Evolutionary conservation across 2,329 filamentous ascomycete genomes (phyloP).

Genomic region (Onygena corvina): DNA sequence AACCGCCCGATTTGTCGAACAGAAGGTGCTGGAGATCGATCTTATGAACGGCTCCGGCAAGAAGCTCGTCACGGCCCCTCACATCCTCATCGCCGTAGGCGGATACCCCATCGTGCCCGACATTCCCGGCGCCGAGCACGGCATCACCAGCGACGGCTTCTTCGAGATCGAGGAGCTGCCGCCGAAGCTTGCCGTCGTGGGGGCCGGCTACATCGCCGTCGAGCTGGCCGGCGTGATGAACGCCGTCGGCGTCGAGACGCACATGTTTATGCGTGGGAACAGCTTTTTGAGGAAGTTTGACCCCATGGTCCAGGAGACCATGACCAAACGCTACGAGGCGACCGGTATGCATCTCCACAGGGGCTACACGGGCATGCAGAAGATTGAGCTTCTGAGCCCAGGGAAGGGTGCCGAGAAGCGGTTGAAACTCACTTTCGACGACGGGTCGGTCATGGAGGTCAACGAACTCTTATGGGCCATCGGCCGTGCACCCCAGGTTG

Average conservation of each 20-base stretch:
- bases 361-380: slow-evolving; percentile 36
- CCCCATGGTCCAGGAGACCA: slow-evolving; percentile 41
- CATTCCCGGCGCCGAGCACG: slow-evolving; percentile 37
- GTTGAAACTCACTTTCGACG: slow-evolving; percentile 34
- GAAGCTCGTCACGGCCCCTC: slow-evolving; percentile 32
- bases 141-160: slow-evolving; percentile 42
- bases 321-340: slow-evolving; percentile 41
- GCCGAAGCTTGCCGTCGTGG: slow-evolving; percentile 40
- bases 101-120: slow-evolving; percentile 35
- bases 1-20: slow-evolving; percentile 35
- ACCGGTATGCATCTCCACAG: slow-evolving; percentile 39
- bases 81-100: slow-evolving; percentile 40
- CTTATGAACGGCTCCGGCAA: slow-evolving; percentile 32
- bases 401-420: slow-evolving; percentile 38
- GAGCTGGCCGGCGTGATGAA: slow-evolving; percentile 42
- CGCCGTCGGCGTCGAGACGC: slow-evolving; percentile 39
- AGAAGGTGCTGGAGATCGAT: slow-evolving; percentile 35
- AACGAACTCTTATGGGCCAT: slow-evolving; percentile 43
- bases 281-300: slow-evolving; percentile 42
- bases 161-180: slow-evolving; percentile 41
- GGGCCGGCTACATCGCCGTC: slow-evolving; percentile 42
- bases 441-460: slow-evolving; percentile 35
- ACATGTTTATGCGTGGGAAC: slow-evolving; percentile 40
- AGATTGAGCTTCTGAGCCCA: slow-evolving; percentile 35
- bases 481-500: slow-evolving; percentile 36